Evolutionary conservation across 495 filamentous ascomycete genomes (phyloP), one percentile per base, ranked within the genome.

Genomic region (Penicillium pulvis): DNA sequence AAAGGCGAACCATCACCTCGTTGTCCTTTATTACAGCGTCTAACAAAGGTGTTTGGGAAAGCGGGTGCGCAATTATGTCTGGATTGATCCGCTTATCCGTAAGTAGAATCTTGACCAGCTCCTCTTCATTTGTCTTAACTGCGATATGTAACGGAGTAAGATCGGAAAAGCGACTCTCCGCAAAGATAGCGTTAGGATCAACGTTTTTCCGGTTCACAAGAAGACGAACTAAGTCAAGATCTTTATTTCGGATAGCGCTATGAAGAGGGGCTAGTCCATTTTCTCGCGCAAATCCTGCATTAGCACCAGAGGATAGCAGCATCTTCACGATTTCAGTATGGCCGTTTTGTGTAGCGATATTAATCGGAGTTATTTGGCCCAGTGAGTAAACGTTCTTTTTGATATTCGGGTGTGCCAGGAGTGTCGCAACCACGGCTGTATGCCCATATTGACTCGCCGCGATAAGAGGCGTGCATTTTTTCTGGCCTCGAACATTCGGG

Each of bases 71-170:
- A 16, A 23, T 28, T n/a, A 49, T 11, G 20, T 49, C 36, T 26
- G 51, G 51, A 53, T 42, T 26, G n/a, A 53, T 12, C 36, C 51
- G 51, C 51, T 53, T 53, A 26, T 53, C 51, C 26, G 33, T 53
- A 49, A 49, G 46, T 23, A 49, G 14, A 30, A 49, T 49, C 24
- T 49, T 10, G 2, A 49, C 46, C 26, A 49, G 12, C 9, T 49
- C 24, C 46, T 49, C 46, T 49, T 23, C 16, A 11, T 49, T 30
- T 14, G 8, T 9, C 5, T 12, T 1, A n/a, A 28, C 46, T 17
- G 46, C 46, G 14, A 49, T 12, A 10, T 49, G 2, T 16, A 49
- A 31, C 11, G 46, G 46, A 12, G 46, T 49, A 16, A 10, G 14
- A n/a, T 30, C 9, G 6, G 20, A 28, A 49, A 4, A 28, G 26